phyloP scores from a whole-genome alignment of 192 early-diverging fungal species.

The Coemansia sp. region DNA sequence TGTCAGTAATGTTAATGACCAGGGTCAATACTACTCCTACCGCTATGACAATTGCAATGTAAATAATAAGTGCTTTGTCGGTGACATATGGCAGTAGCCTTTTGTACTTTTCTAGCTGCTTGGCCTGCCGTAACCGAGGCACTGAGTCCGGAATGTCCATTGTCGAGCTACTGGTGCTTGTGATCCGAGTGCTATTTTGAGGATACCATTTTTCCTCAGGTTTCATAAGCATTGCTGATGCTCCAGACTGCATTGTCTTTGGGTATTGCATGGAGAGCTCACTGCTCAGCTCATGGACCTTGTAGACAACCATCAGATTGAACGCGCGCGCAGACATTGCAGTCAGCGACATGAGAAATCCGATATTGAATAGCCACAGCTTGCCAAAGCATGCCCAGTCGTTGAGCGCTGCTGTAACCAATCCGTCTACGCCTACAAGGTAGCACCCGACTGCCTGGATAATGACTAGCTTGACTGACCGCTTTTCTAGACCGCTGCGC shows the following conservation, averaged over 20 bases:
- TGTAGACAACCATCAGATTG: slow-evolving; percentile 27
- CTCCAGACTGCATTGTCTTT: not conserved
- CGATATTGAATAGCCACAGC: slow-evolving; percentile 36
- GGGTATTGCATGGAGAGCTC: slow-evolving; percentile 1
- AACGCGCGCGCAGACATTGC: slow-evolving; percentile 35
- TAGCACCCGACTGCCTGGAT: slow-evolving; percentile 30
- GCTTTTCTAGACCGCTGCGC: slow-evolving; percentile 31
- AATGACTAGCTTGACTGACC: slow-evolving; percentile 13
- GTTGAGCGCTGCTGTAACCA: slow-evolving; percentile 22
- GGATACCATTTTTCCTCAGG: too few species aligned
- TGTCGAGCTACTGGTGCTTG: not conserved
- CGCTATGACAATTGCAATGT: not conserved
- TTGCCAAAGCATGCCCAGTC: slow-evolving; percentile 35
- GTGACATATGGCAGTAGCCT: slow-evolving; percentile 18
- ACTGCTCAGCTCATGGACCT: slow-evolving; percentile 19
- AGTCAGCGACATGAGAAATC: slow-evolving; percentile 21
- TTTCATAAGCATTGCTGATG: not conserved
- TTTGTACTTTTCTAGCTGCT: slow-evolving; percentile 20
- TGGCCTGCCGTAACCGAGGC: slow-evolving; percentile 1
- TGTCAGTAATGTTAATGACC: slow-evolving; percentile 21
- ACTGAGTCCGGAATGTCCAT: not conserved
- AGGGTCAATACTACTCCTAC: slow-evolving; percentile 5
- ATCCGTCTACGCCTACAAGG: slow-evolving; percentile 12
- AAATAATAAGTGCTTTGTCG: slow-evolving; percentile 21
- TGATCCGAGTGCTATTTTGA: not conserved